These are phyloP conservation scores for Coriolopsis trogii DNA, from an alignment of 1,284 basidiomycete species.

Conservation along the genomic window DNA sequence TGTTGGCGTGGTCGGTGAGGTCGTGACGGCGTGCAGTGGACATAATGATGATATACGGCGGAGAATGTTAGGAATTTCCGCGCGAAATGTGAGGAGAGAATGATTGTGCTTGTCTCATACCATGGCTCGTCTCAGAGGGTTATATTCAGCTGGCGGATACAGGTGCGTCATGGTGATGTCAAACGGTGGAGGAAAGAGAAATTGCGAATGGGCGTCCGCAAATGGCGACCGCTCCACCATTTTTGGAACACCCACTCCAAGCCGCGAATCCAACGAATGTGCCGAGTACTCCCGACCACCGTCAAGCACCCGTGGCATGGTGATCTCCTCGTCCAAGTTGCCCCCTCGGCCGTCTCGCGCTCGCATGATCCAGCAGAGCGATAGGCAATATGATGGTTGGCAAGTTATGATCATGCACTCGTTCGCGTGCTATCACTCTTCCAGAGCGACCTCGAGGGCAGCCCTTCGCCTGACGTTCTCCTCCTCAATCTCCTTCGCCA, in stretches of 20 bases:
- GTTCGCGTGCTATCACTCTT: not conserved
- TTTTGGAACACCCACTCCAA: not conserved
- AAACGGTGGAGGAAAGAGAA: slow-evolving; percentile 6
- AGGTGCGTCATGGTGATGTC: slow-evolving; percentile 25
- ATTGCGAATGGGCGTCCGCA: slow-evolving; percentile 3
- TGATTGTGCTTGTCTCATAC: too few species aligned
- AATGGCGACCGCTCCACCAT: slow-evolving; percentile 14
- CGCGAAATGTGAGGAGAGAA: too few species aligned
- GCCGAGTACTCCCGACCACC: too few species aligned
- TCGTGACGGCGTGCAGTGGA: slow-evolving; percentile 19
- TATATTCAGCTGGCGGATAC: too few species aligned
- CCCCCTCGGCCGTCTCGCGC: too few species aligned
- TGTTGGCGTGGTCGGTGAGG: slow-evolving; percentile 14
- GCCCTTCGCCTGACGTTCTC: slow-evolving; percentile 27
- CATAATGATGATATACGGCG: slow-evolving; percentile 1
- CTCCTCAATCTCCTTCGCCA: slow-evolving; percentile 39
- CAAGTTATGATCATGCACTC: not conserved
- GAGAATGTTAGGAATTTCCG: not conserved
- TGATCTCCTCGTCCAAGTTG: too few species aligned
- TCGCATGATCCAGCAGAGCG: too few species aligned
- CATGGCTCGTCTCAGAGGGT: too few species aligned
- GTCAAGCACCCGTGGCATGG: too few species aligned
- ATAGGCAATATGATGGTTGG: not conserved
- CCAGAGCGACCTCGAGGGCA: not conserved
- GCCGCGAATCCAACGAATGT: not conserved